A percentile compares a stretch with the other conserved stretches of the same genome.
Conservation (phyloP, 306 rosid genomes). For the Citrullus mucosospermus region DNA sequence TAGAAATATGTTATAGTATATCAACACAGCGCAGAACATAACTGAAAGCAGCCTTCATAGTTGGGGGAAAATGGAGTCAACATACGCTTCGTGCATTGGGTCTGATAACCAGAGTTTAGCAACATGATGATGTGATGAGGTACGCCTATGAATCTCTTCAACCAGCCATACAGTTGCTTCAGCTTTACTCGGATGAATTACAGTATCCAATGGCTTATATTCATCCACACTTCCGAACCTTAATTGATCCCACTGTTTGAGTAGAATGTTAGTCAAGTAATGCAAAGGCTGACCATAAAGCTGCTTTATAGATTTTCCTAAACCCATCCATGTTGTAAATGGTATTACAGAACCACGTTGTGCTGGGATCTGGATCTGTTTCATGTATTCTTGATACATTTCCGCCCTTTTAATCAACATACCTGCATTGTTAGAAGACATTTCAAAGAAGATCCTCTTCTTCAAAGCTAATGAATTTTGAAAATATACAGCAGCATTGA, state of each 20-base stretch:
- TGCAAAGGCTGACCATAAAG: slow-evolving; percentile 83
- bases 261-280: slow-evolving; percentile 75
- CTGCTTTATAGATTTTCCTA: slow-evolving; percentile 73
- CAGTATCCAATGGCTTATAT: slow-evolving; percentile 44
- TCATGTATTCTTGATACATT: slow-evolving; percentile 93
- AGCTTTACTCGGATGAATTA: slow-evolving; percentile 80
- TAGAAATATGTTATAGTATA: slow-evolving; percentile 13
- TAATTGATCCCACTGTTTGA: slow-evolving; percentile 77
- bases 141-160: slow-evolving; percentile 82
- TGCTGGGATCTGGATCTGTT: slow-evolving; percentile 61
- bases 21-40: slow-evolving; percentile 10
- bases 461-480: neutral
- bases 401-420: slow-evolving; percentile 53
- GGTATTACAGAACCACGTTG: slow-evolving; percentile 73
- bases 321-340: slow-evolving; percentile 68
- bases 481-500: neutral
- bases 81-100: slow-evolving; percentile 44
- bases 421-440: slow-evolving; percentile 19
- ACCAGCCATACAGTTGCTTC: slow-evolving; percentile 77
- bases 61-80: slow-evolving; percentile 67
- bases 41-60: slow-evolving; percentile 22
- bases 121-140: slow-evolving; percentile 53
- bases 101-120: slow-evolving; percentile 67
- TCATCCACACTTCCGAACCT: slow-evolving; percentile 58
- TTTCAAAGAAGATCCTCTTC: neutral